These are phyloP conservation scores for Kwoniella botswanensis DNA, from an alignment of 768 basidiomycete species.

Conservation along the genomic window DNA sequence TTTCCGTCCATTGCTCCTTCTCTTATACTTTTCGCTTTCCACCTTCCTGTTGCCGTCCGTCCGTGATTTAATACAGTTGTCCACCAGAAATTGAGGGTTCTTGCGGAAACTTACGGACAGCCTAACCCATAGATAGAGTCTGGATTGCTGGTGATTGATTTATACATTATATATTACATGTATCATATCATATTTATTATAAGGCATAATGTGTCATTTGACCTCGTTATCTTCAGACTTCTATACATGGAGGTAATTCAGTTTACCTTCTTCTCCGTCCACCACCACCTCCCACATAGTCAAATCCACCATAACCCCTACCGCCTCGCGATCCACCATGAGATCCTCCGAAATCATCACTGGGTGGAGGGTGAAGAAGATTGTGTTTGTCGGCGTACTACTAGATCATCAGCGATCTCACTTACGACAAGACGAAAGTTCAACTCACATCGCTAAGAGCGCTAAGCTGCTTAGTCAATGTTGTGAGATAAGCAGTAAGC, in stretches of 20 bases:
- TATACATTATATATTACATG: no score
- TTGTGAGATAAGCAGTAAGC: constrained; percentile 83
- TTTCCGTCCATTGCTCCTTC: no score
- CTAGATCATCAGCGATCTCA: neutral
- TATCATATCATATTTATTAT: no score
- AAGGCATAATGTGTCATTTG: no score
- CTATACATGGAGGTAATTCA: neutral
- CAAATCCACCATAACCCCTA: constrained; percentile 11
- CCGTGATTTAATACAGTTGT: no score
- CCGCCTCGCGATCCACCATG: constrained; percentile 19
- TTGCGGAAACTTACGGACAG: no score
- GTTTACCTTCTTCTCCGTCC: constrained; percentile 5
- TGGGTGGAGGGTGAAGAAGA: constrained; percentile 19
- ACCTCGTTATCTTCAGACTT: no score
- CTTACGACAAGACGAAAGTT: neutral
- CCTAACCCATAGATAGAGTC: no score
- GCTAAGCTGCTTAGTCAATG: constrained; percentile 84
- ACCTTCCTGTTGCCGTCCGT: no score
- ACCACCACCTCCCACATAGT: neutral
- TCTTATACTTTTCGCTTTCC: no score
- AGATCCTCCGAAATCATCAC: constrained; percentile 15
- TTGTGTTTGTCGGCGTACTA: constrained; percentile 33
- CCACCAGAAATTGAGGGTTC: no score
- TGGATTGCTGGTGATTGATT: no score
- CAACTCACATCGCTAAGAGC: constrained; percentile 81